phyloP scores from a whole-genome alignment of 148 eudicot species.

The Vaccinium vitisidaea region DNA sequence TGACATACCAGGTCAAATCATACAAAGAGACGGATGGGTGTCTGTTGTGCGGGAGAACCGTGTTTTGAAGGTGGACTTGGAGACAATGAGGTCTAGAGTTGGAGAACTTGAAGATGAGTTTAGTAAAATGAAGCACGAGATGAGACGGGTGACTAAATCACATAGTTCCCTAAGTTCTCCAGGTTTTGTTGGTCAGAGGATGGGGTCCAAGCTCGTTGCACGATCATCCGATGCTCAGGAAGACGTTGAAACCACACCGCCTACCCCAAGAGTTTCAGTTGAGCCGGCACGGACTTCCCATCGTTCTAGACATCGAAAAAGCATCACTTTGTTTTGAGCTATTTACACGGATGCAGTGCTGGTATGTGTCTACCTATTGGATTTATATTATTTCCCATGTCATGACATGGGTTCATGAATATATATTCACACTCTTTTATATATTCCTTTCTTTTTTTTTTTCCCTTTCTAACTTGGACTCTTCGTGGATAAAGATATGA shows the following conservation, averaged over 20 bases:
- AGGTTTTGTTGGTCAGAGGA: constrained; percentile 40
- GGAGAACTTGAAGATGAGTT: constrained; percentile 84
- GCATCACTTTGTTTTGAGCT: constrained; percentile 40
- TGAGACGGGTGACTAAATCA: constrained; percentile 71
- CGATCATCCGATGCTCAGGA: constrained; percentile 48
- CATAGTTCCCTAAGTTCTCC: constrained; percentile 58
- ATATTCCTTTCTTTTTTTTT: not conserved
- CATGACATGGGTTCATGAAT: not conserved
- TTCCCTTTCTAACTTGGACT: not conserved
- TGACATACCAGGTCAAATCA: constrained; percentile 41
- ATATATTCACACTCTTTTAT: not conserved
- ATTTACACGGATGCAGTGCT: not conserved
- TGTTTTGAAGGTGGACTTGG: constrained; percentile 72
- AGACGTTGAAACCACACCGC: constrained; percentile 47
- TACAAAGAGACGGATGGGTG: constrained; percentile 75
- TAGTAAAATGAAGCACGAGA: constrained; percentile 63
- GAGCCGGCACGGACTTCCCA: constrained; percentile 45
- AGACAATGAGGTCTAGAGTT: constrained; percentile 74
- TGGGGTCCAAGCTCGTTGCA: constrained; percentile 60
- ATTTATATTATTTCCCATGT: not conserved
- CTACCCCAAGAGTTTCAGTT: constrained; percentile 53
- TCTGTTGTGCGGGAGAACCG: constrained; percentile 68
- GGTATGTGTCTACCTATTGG: not conserved
- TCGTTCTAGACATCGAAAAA: constrained; percentile 52
- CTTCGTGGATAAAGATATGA: not conserved